Evolutionary conservation across 352 stramenopile genomes (phyloP), one percentile per base, ranked within the genome.

Genomic region (Phytopythium oedochilum): DNA sequence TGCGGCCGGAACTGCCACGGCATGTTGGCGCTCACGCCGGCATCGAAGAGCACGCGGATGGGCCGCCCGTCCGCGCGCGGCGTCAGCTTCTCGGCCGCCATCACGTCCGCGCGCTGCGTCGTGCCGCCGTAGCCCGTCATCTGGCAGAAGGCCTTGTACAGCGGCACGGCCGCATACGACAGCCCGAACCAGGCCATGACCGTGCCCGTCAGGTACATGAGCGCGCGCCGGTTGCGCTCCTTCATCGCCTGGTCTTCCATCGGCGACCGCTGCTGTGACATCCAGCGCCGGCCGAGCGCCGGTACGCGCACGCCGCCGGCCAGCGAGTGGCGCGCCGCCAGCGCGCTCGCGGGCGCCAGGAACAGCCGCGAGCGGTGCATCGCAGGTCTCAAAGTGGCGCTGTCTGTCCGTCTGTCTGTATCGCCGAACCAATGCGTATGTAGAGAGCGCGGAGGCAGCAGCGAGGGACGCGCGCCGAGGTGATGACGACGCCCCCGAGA

Each of bases 141-240:
- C 67, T 99, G 96, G 71, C 97, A 99, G 67, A 99, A 99, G 34
- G 98, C 94, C 70, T 99, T 99, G 82, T 99, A 99, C 39, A 99
- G 70, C 45, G 97, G 97, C 32, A 99, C 97, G 17, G 96, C 89
- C 6, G 96, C 96, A 62, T 99, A 99, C 42, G 92, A 97, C 26
- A 98, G 75, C 14, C 96, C 97, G 2, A 99, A 57, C 46, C 90
- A 96, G 11, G 90, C 90, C 20, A 99, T 78, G 1, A 97, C 94
- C 22, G 98, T 84, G n/a, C 93, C 88, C 0, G 83, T 60, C 35
- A 96, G 77, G 80, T 99, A 99, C 51, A 98, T 88, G 53, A 97
- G 75, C 35, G 94, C 75, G 48, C 90, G 89, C 6, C 86, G 67
- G 66, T 98, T 99, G 56, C 85, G 78, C 63, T 96, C 90, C 34